Conservation (phyloP, 2,329 filamentous ascomycete genomes). For the Aspergillus jensenii region DNA sequence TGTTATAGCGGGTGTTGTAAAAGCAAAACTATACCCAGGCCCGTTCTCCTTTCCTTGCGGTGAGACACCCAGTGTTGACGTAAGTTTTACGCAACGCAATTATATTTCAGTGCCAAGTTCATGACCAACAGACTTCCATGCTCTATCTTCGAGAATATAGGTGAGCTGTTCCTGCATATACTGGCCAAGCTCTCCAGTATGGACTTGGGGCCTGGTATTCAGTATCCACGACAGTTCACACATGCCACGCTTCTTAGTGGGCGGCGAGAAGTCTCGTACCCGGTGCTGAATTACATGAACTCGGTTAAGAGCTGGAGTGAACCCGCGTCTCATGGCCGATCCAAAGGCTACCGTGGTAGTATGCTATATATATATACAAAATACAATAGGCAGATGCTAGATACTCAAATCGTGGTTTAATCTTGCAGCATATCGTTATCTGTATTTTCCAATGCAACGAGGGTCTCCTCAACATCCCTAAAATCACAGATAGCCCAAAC, state of each 20-base stretch:
- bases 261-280: background rate
- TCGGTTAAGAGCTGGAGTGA: background rate
- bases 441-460: conserved; percentile 66
- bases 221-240: background rate
- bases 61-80: background rate
- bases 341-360: background rate
- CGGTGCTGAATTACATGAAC: background rate
- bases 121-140: background rate
- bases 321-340: background rate
- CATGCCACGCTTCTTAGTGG: background rate
- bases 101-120: background rate
- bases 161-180: background rate
- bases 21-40: background rate
- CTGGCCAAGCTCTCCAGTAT: background rate
- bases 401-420: background rate
- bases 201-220: background rate
- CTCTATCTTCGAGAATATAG: background rate
- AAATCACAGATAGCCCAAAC: conserved; percentile 91
- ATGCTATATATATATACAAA: background rate
- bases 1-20: background rate
- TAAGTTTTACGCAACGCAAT: background rate
- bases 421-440: conserved; percentile 42
- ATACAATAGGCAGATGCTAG: background rate
- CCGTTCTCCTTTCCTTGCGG: background rate
- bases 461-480: conserved; percentile 68